Base-by-base conservation (phyloP, 1,284 basidiomycete species). In the Rhodotorula glutinis region DNA sequence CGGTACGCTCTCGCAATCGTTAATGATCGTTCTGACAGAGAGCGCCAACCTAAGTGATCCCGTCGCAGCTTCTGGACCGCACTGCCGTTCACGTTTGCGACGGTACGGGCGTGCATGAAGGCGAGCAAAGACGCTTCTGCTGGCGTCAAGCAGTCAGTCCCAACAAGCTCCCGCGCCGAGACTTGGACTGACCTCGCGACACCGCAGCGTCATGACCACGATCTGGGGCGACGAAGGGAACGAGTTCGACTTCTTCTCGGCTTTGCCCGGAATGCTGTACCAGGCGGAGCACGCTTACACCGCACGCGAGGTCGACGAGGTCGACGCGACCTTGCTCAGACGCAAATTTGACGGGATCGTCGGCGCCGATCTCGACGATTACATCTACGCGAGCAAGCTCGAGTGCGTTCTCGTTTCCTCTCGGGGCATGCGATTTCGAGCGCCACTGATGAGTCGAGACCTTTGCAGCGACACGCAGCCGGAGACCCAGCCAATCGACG, bases 161-260 rank as follows among this genome's bases (percentile, higher is more conserved):
- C 19, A 13, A 19, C 53, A 5, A 23, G 25, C 19, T 47, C 14
- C 21, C 27, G 14, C 25, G 13, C 52, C 21, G 17, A 47, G 16
- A n/a, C 1, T 7, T 8, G 43, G 4, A 9, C 16, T n/a, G 17
- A 40, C 51, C 16, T 19, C n/a, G 3, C 29, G 3, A 9, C 30
- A 29, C 25, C 10, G 7, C 59, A 70, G 77, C 60, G 77, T 77
- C 47, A 77, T 79, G 63, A 76, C 78, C 7, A 80, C 79, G 1
- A 79, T 79, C 44, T 80, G 79, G 79, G 79, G 79, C 23, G 79
- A 80, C 69, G 79, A 80, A 60, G 79, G 79, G 1, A 79, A 79
- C 63, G 79, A 80, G 68, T 74, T 62, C 38, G 75, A 76, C 56
- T 56, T 76, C 41, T 75, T 63, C 54, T 73, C 71, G 3, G 73